Evolutionary conservation across 495 filamentous ascomycete genomes (phyloP).

Genomic region (Corynascus novoguineensis): DNA sequence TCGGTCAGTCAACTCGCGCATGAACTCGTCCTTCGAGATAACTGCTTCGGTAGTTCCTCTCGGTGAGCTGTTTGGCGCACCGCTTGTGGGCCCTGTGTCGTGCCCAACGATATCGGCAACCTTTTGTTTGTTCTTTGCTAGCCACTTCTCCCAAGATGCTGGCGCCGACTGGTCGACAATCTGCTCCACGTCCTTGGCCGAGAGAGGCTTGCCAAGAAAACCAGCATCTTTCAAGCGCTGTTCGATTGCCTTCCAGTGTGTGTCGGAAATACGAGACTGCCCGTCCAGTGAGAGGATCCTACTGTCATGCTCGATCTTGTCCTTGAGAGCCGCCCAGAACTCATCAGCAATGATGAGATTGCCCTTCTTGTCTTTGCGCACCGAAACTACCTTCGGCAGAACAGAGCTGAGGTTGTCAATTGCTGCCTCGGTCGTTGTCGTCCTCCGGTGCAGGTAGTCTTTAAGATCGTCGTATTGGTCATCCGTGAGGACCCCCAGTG

Average conservation of each 20-base stretch:
- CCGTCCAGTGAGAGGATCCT: slow-evolving; percentile 30
- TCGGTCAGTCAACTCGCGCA: slow-evolving; percentile 20
- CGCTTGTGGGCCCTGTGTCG: too few species aligned
- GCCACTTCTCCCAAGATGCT: slow-evolving; percentile 34
- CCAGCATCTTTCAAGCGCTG: slow-evolving; percentile 23
- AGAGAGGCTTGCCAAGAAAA: background rate
- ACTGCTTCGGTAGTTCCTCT: slow-evolving; percentile 2
- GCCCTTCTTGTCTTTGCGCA: slow-evolving; percentile 35
- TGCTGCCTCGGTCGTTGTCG: slow-evolving; percentile 13
- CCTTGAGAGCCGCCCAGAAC: slow-evolving; percentile 51
- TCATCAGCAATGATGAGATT: slow-evolving; percentile 43
- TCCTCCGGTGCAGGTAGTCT: slow-evolving; percentile 12
- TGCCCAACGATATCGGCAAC: slow-evolving; percentile 23
- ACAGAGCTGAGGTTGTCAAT: slow-evolving; percentile 28
- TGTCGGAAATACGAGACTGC: slow-evolving; percentile 27
- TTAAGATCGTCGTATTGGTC: slow-evolving; percentile 24
- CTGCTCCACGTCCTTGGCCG: slow-evolving; percentile 14
- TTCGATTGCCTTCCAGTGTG: slow-evolving; percentile 36
- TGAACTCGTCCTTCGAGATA: slow-evolving; percentile 25
- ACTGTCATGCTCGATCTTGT: slow-evolving; percentile 29
- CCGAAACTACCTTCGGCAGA: slow-evolving; percentile 34
- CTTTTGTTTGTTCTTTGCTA: slow-evolving; percentile 31
- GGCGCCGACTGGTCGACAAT: slow-evolving; percentile 18
- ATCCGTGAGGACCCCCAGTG: slow-evolving; percentile 16
- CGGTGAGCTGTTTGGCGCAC: background rate